A percentile compares a stretch with the other conserved stretches of the same genome.
These are phyloP conservation scores for Telfairia occidentalis DNA, from an alignment of 331 rosid species.

Conservation along the genomic window DNA sequence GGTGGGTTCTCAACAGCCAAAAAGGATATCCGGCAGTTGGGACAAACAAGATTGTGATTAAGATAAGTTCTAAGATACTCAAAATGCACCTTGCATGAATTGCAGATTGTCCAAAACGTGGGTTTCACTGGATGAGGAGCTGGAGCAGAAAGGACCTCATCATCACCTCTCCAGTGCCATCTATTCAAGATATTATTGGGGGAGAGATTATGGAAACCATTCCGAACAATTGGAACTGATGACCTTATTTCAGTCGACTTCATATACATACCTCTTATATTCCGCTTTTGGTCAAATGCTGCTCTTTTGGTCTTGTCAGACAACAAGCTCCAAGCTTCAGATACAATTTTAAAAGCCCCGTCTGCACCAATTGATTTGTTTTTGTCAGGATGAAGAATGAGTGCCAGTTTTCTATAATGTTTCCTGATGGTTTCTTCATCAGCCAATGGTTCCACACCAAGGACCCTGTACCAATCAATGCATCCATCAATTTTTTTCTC, in stretches of 20 bases:
- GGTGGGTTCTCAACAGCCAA: conserved; percentile 35
- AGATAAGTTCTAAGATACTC: conserved; percentile 32
- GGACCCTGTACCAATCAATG: conserved; percentile 32
- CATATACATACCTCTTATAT: conserved; percentile 5
- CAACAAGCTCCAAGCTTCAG: conserved; percentile 28
- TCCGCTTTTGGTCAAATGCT: conserved; percentile 16
- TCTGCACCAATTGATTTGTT: conserved; percentile 35
- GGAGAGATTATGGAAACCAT: conserved; percentile 16
- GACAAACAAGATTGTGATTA: conserved; percentile 32
- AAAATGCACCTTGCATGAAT: conserved; percentile 33
- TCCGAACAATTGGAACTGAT: conserved; percentile 11
- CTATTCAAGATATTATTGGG: not conserved
- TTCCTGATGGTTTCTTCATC: conserved; percentile 25
- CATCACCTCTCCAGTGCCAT: conserved; percentile 4
- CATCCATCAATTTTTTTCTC: conserved; percentile 25
- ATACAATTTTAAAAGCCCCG: conserved; percentile 31
- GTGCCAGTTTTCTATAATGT: conserved; percentile 23
- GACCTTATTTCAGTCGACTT: conserved; percentile 2
- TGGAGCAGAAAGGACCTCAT: not conserved
- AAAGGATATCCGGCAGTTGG: conserved; percentile 32
- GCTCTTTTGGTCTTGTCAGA: conserved; percentile 24
- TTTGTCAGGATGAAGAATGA: conserved; percentile 37
- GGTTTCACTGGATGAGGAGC: conserved; percentile 9
- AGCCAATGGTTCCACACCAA: conserved; percentile 22
- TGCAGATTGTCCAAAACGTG: conserved; percentile 72